Evolutionary conservation across 2,329 filamentous ascomycete species (phyloP).

Genomic region (Aureobasidium leucospermi): DNA sequence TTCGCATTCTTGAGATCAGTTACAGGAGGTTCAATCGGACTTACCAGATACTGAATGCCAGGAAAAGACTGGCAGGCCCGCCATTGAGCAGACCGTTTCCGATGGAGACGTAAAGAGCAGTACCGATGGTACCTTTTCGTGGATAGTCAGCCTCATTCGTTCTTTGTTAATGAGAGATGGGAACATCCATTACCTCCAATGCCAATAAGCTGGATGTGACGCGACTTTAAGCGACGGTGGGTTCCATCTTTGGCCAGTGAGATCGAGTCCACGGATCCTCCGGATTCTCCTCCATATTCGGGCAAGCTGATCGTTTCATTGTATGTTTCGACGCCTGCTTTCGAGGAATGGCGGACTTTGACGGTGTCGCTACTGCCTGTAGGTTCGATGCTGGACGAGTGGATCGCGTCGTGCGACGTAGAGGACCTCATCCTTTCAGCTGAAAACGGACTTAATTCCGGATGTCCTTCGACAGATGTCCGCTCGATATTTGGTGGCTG

Average conservation of each 20-base stretch:
- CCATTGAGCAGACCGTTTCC: constrained; percentile 40
- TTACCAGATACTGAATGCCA: constrained; percentile 39
- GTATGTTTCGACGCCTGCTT: not conserved
- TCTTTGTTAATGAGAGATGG: not conserved
- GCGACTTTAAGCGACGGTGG: constrained; percentile 36
- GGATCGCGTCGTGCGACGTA: constrained; percentile 1
- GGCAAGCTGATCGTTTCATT: not conserved
- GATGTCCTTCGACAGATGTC: not conserved
- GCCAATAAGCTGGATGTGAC: constrained; percentile 42
- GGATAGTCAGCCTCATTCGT: constrained; percentile 14
- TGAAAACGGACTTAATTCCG: not conserved
- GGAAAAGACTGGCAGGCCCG: constrained; percentile 39
- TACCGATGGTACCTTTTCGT: constrained; percentile 35
- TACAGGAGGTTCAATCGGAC: not conserved
- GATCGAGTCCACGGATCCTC: not conserved
- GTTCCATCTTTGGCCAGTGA: constrained; percentile 24
- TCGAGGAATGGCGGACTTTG: not conserved
- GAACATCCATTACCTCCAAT: constrained; percentile 12
- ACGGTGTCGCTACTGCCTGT: not conserved
- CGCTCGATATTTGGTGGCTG: not conserved
- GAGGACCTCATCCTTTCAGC: not conserved
- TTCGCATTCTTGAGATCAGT: not conserved
- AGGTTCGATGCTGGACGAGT: constrained; percentile 2
- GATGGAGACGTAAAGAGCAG: constrained; percentile 42
- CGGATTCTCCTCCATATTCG: not conserved